A percentile compares a stretch with the other conserved stretches of the same genome.
phyloP scores from a whole-genome alignment of 805 yeast genomes.

The Saccharomycopsis olivae region DNA sequence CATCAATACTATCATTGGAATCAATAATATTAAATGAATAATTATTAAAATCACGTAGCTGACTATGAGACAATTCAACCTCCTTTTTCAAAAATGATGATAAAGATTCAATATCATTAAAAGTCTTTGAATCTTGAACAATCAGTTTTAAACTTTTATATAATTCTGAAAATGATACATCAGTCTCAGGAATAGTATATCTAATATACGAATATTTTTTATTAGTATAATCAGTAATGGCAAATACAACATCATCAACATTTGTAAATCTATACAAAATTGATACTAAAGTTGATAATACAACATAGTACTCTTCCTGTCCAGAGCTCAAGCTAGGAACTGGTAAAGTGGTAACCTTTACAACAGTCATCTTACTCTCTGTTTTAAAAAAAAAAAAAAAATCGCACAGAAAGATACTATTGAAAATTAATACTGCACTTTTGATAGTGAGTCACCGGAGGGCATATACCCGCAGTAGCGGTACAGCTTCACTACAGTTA shows the following conservation, averaged over 20 bases:
- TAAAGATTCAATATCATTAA: conserved; percentile 4
- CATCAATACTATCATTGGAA: not conserved
- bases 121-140: not conserved
- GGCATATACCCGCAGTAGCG: too few relatives aligned
- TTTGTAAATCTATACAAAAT: conserved; percentile 17
- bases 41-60: conserved; percentile 16
- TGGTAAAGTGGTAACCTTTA: too few relatives aligned
- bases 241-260: conserved; percentile 18
- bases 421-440: too few relatives aligned
- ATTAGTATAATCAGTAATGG: conserved; percentile 4
- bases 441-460: too few relatives aligned
- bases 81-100: conserved; percentile 2
- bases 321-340: too few relatives aligned
- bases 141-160: conserved; percentile 1
- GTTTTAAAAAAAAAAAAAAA: too few relatives aligned
- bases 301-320: conserved; percentile 4
- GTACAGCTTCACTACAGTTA: too few relatives aligned
- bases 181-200: conserved; percentile 15
- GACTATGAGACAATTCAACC: conserved; percentile 15
- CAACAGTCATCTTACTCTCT: too few relatives aligned
- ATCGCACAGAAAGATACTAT: too few relatives aligned
- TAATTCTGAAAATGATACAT: conserved; percentile 7
- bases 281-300: conserved; percentile 13
- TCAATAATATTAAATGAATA: conserved; percentile 11
- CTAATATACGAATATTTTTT: conserved; percentile 10